Evolutionary conservation across 2,329 filamentous ascomycete species (phyloP).

Genomic region (Aspergillus hiratsukae): DNA sequence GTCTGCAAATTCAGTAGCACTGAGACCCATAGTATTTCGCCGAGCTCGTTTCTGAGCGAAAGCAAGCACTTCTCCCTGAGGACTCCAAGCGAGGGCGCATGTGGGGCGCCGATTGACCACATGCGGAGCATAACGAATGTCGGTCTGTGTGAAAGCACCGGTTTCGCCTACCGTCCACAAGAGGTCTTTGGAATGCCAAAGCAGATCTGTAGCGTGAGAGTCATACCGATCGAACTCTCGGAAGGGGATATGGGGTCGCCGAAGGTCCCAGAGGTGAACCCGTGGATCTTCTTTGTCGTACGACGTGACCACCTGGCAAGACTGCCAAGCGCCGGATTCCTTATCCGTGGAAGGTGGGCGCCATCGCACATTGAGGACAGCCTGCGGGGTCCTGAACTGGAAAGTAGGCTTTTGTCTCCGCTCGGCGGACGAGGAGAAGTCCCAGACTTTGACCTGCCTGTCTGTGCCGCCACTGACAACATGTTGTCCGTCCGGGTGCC

Average conservation of each 20-base stretch:
- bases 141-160: slow-evolving; percentile 59
- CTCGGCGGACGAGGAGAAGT: slow-evolving; percentile 53
- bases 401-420: slow-evolving; percentile 56
- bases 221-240: slow-evolving; percentile 56
- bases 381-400: slow-evolving; percentile 57
- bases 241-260: slow-evolving; percentile 58
- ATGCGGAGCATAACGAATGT: slow-evolving; percentile 56
- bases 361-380: slow-evolving; percentile 60
- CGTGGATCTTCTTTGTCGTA: slow-evolving; percentile 59
- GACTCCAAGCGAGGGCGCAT: slow-evolving; percentile 55
- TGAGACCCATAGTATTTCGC: slow-evolving; percentile 39
- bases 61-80: slow-evolving; percentile 53
- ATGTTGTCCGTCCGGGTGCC: slow-evolving; percentile 64
- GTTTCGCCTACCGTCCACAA: slow-evolving; percentile 61
- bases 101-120: slow-evolving; percentile 55
- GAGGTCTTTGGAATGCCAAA: slow-evolving; percentile 61
- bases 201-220: slow-evolving; percentile 54
- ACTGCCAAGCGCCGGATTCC: slow-evolving; percentile 54
- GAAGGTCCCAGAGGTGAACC: slow-evolving; percentile 62
- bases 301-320: slow-evolving; percentile 58
- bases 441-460: slow-evolving; percentile 60
- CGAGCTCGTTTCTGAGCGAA: slow-evolving; percentile 51
- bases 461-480: slow-evolving; percentile 60
- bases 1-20: slow-evolving; percentile 39
- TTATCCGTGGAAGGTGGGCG: slow-evolving; percentile 55